Base-by-base conservation (phyloP, 305 asterid species). In the Rubia peregrina region DNA sequence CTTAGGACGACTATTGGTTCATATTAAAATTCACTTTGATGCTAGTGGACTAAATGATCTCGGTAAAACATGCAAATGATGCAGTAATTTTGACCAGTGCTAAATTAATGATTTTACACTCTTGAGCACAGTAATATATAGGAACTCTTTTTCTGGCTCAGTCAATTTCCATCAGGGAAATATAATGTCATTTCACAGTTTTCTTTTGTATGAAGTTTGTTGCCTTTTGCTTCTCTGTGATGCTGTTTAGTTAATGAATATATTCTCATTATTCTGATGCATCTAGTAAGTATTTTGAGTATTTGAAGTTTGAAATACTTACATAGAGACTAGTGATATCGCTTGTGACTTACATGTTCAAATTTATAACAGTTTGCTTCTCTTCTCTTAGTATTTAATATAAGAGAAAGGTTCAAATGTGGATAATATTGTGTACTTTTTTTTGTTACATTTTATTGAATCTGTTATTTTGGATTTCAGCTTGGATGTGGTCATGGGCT, bases 401-500 rank as follows among this genome's bases (percentile, higher is more conserved):
- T 13, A 4, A 17, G 61, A 68, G 9, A 49, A 0, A 9, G 26
- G 49, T 30, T 14, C 38, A n/a, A 68, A 30, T 48, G 3, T 30
- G 17, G 53, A 7, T 68, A 8, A 57, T 22, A 21, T 21, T 21
- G 9, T 59, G 70, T 42, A 9, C 16, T 19, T 21, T n/a, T 26
- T 56, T 22, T 10, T 14, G 44, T 71, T 41, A 49, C 67, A 64
- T 59, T 71, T 9, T 57, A 57, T 21, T 21, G 62, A 57, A 57
- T 57, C 7, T 22, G 36, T 21, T 57, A 57, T 57, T 22, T 57
- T 57, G 62, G 36, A 21, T 57, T 57, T 57, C 62, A 57, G 62
- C 62, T 57, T 57, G 62, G 62, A 57, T 57, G 62, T 57, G 62
- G 62, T 57, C 62, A 57, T 22, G 62, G 62, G 62, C 62, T 57